Evolutionary conservation across 2,329 filamentous ascomycete genomes (phyloP).

Genomic region (Aspergillus oerlinghausenensis): DNA sequence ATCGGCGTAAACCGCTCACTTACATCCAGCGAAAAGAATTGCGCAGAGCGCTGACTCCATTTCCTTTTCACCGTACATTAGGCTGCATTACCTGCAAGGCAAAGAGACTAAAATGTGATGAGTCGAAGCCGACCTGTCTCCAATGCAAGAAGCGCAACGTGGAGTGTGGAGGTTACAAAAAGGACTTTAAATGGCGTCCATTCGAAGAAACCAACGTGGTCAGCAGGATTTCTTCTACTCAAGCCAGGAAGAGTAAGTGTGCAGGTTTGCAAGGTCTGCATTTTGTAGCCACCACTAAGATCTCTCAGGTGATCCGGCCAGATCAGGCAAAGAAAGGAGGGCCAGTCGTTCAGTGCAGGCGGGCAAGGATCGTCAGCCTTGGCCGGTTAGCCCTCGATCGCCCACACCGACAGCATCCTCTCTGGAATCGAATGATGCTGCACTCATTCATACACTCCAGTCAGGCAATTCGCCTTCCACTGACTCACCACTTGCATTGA

Average conservation of each 20-base stretch:
- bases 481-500: background rate
- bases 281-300: background rate
- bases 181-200: conserved; percentile 70
- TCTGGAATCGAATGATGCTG: background rate
- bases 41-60: conserved; percentile 27
- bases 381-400: background rate
- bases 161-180: conserved; percentile 66
- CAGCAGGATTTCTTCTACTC: conserved; percentile 29
- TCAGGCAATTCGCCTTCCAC: too few species aligned
- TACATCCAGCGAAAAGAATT: background rate
- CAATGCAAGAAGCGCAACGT: conserved; percentile 64
- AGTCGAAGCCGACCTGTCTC: conserved; percentile 63
- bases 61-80: conserved; percentile 31
- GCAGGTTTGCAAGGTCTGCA: background rate
- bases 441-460: background rate
- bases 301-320: background rate
- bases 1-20: background rate
- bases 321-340: background rate
- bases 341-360: background rate
- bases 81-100: conserved; percentile 70
- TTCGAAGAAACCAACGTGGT: conserved; percentile 60
- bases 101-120: conserved; percentile 69
- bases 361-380: background rate
- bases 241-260: conserved; percentile 44
- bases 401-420: background rate